phyloP scores from a whole-genome alignment of 2,329 filamentous ascomycete species.

The Penicillium sp. region DNA sequence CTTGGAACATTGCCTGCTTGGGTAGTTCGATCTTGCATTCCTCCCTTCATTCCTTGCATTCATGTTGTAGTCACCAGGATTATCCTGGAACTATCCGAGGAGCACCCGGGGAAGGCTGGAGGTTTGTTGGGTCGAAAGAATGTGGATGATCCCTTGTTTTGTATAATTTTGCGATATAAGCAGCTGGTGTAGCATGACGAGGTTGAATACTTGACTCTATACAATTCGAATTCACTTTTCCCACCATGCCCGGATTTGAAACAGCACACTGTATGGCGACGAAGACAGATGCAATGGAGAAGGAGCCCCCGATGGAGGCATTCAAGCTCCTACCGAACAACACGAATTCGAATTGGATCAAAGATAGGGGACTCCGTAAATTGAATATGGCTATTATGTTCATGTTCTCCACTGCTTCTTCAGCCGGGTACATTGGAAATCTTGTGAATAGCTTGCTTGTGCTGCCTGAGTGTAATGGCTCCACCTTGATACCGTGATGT shows the following conservation, averaged over 20 bases:
- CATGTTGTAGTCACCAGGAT: conserved; percentile 4
- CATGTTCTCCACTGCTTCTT: conserved; percentile 19
- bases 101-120: background rate
- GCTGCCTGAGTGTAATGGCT: conserved; percentile 13
- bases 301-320: conserved; percentile 16
- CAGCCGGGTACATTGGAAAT: conserved; percentile 24
- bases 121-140: conserved; percentile 11
- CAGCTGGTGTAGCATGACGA: background rate
- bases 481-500: background rate
- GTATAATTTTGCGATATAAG: conserved; percentile 12
- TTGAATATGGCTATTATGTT: conserved; percentile 21
- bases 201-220: background rate
- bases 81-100: background rate
- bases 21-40: conserved; percentile 16
- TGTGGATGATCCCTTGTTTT: conserved; percentile 25
- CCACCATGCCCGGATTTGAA: background rate
- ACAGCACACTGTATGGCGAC: background rate
- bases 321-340: conserved; percentile 19
- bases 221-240: background rate
- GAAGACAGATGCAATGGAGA: background rate
- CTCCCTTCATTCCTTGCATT: conserved; percentile 23
- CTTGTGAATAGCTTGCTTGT: conserved; percentile 24
- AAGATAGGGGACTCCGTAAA: conserved; percentile 21
- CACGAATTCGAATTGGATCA: conserved; percentile 20
- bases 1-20: background rate